Evolutionary conservation across 2,329 filamentous ascomycete species (phyloP).

Genomic region (Trichophyton equinum): DNA sequence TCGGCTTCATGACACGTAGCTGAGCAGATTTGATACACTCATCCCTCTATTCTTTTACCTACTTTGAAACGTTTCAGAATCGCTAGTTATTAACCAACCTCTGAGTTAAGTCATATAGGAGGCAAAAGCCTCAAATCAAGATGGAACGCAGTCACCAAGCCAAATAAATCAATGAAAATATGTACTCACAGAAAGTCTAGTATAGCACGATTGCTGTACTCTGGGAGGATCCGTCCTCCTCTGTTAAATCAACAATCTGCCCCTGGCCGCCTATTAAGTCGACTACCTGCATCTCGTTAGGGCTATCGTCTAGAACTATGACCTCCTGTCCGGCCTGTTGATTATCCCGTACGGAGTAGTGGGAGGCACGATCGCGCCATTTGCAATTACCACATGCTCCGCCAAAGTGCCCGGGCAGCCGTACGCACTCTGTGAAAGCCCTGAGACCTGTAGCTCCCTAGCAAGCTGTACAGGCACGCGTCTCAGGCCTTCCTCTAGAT

Average conservation of each 20-base stretch:
- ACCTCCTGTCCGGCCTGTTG: not conserved
- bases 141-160: not conserved
- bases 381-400: conserved; percentile 5
- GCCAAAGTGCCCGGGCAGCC: too few species aligned
- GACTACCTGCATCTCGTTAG: not conserved
- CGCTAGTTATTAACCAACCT: too few species aligned
- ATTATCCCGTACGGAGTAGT: conserved; percentile 5
- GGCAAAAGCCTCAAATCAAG: not conserved
- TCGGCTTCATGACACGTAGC: too few species aligned
- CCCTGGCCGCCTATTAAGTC: not conserved
- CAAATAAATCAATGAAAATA: conserved; percentile 2
- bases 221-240: not conserved
- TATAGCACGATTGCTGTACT: conserved; percentile 1
- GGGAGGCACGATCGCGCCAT: conserved; percentile 3
- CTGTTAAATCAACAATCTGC: not conserved
- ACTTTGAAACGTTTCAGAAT: too few species aligned
- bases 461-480: conserved; percentile 1
- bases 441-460: too few species aligned
- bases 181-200: not conserved
- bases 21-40: too few species aligned
- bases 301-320: not conserved
- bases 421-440: too few species aligned
- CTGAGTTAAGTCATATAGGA: too few species aligned
- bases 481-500: not conserved
- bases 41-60: too few species aligned